These are phyloP conservation scores for Pyrenochaeta sp. DNA, from an alignment of 2,329 filamentous ascomycete genomes.

Conservation along the genomic window DNA sequence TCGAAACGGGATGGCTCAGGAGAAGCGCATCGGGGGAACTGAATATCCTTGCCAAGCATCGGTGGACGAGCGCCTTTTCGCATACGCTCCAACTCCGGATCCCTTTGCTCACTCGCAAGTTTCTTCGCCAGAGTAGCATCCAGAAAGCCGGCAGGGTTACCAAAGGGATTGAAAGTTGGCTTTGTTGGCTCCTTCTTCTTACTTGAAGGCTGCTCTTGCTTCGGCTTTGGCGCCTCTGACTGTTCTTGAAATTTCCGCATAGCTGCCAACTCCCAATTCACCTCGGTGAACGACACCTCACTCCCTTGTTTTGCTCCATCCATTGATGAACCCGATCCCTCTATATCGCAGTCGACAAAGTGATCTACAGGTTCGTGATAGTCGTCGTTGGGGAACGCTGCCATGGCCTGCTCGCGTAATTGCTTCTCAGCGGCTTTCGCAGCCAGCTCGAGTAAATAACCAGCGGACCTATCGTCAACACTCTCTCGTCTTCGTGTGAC, in stretches of 20 bases:
- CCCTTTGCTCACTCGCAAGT: conserved; percentile 41
- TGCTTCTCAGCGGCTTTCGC: conserved; percentile 82
- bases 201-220: conserved; percentile 49
- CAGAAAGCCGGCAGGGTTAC: conserved; percentile 46
- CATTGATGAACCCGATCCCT: conserved; percentile 44
- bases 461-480: conserved; percentile 77
- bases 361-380: conserved; percentile 76
- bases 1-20: conserved; percentile 87
- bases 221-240: conserved; percentile 50
- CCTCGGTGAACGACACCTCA: conserved; percentile 70
- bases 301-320: conserved; percentile 50
- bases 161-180: conserved; percentile 45
- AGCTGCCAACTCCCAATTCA: conserved; percentile 78
- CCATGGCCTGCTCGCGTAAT: conserved; percentile 78
- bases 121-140: conserved; percentile 36
- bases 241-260: conserved; percentile 81
- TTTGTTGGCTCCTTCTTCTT: conserved; percentile 33
- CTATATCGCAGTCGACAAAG: conserved; percentile 70
- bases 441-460: conserved; percentile 80
- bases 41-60: conserved; percentile 84
- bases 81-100: conserved; percentile 61
- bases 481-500: conserved; percentile 67
- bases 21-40: conserved; percentile 82
- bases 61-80: conserved; percentile 74
- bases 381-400: conserved; percentile 76